A percentile compares a stretch with the other conserved stretches of the same genome.
phyloP scores from a whole-genome alignment of 2,329 filamentous ascomycete genomes.

The Hortaea werneckii region DNA sequence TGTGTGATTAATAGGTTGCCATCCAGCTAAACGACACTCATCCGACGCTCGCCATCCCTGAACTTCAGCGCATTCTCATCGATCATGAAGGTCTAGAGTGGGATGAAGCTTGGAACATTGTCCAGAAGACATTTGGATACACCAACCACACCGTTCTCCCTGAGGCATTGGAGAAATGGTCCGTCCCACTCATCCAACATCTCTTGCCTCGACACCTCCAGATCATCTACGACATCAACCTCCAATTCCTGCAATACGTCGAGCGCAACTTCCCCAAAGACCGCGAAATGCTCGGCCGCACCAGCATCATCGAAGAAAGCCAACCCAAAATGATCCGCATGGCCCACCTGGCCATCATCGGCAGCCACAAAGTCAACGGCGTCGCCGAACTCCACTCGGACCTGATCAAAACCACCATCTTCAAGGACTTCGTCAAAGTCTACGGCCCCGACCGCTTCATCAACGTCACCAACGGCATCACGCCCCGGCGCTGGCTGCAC shows the following conservation, averaged over 20 bases:
- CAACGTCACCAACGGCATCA: slow-evolving; percentile 97
- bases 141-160: slow-evolving; percentile 98
- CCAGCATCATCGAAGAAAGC: slow-evolving; percentile 97
- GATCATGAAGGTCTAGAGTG: slow-evolving; percentile 86
- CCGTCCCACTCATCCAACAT: slow-evolving; percentile 82
- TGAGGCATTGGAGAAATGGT: slow-evolving; percentile 97
- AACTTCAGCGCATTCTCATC: slow-evolving; percentile 83
- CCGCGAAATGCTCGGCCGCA: slow-evolving; percentile 69
- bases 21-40: slow-evolving; percentile 99
- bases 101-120: slow-evolving; percentile 78
- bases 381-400: slow-evolving; percentile 97
- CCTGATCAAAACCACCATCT: slow-evolving; percentile 97
- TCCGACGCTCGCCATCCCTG: slow-evolving; percentile 89
- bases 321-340: slow-evolving; percentile 97
- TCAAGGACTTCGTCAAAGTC: slow-evolving; percentile 94
- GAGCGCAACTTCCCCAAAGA: slow-evolving; percentile 87
- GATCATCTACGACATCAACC: slow-evolving; percentile 97
- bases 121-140: slow-evolving; percentile 68
- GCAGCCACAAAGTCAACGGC: slow-evolving; percentile 98
- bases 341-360: slow-evolving; percentile 89
- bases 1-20: slow-evolving; percentile 34
- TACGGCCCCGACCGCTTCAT: slow-evolving; percentile 97
- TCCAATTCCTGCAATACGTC: slow-evolving; percentile 82
- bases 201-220: slow-evolving; percentile 84
- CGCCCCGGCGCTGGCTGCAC: slow-evolving; percentile 89